Evolutionary conservation across 2,329 filamentous ascomycete species (phyloP), one percentile per base, ranked within the genome.

Genomic region (Aspergillus sp.): DNA sequence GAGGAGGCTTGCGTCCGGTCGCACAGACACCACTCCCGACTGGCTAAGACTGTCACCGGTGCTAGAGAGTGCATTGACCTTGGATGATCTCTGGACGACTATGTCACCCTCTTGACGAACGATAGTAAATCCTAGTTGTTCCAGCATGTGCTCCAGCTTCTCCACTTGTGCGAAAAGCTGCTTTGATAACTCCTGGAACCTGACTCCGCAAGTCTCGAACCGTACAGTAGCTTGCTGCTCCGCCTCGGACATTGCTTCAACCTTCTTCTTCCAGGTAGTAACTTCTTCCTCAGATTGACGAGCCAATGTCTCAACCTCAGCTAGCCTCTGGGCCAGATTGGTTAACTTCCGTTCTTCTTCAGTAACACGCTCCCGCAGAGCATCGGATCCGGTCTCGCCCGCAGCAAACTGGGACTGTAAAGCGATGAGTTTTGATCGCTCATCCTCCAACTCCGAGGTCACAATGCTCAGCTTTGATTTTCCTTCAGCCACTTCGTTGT

Each of bases 101-200:
- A 96, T 91, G 13, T 82, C 82, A 21, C 86, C 86, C 42, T 89
- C 87, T 63, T 92, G 87, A 36, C 91, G 87, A 2, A 87, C 86
- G 15, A 98, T 84, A 0, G 89, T 87, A 71, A 95, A 96, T 11
- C 94, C 94, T 4, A 98, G 83, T 30, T 92, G 86, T 71, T 98
- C 93, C 0, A 99, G 82, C 51, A 99, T 86, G 54, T 89, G 87
- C 61, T 86, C 85, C n/a, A 97, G 82, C 23, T 91, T 88, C 67
- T 96, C 90, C 63, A 95, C 93, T 63, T 96, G 91, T 1, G 87
- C 84, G 73, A 91, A 96, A 3, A 97, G 82, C 58, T 88, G 87
- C 69, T 92, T 90, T 1, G 92, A 96, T 11, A 98, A 81, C 64
- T 97, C 91, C 72, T 91, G 92, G 5, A 91, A 88, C 63, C 88